Percentiles rank a stretch among this genome's conserved stretches.
Conservation (phyloP, 495 filamentous ascomycete genomes). For the Astrocystis sublimbata region DNA sequence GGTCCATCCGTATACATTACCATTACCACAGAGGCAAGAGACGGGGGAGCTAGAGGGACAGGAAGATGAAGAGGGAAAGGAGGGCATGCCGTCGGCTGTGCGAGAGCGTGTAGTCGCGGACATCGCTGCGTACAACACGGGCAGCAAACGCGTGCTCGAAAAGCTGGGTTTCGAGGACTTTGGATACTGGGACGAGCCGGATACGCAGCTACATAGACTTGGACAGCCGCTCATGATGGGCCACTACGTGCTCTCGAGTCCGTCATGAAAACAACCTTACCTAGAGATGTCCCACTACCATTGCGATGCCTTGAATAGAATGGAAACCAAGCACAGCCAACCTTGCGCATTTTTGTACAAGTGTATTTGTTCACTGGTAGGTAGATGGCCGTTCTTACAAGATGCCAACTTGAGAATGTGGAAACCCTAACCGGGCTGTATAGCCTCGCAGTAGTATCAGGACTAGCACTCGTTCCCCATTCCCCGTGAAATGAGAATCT, state of each 20-base stretch:
- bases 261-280: not conserved
- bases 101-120: conserved; percentile 7
- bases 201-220: conserved; percentile 18
- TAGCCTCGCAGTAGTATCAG: no score
- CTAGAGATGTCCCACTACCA: no score
- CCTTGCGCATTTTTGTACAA: no score
- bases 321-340: no score
- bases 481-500: no score
- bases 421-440: no score
- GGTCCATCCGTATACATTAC: conserved; percentile 14
- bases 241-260: conserved; percentile 9
- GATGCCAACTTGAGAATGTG: no score
- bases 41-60: not conserved
- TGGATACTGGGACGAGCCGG: conserved; percentile 18
- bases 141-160: conserved; percentile 12
- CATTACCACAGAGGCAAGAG: not conserved
- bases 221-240: conserved; percentile 14
- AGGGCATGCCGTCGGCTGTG: not conserved
- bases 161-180: conserved; percentile 17
- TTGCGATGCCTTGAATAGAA: no score
- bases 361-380: no score
- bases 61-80: not conserved
- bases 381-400: no score
- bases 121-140: conserved; percentile 12
- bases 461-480: no score